These are phyloP conservation scores for Yamadazyma paraphyllophila DNA, from an alignment of 805 yeast species.

Conservation along the genomic window DNA sequence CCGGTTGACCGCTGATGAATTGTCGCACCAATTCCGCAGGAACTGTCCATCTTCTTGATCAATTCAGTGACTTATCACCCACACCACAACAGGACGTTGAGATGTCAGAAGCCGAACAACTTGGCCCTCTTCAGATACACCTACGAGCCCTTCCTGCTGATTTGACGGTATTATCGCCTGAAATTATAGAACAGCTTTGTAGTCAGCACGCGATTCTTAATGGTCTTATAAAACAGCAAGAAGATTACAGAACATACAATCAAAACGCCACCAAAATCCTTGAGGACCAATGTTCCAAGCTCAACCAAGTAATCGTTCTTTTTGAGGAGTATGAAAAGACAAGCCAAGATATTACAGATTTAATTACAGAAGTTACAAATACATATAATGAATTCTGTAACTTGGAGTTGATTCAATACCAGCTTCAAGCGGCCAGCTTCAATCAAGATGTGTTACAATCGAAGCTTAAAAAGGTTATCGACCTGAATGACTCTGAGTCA, in stretches of 20 bases:
- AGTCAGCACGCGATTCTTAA: slow-evolving; percentile 26
- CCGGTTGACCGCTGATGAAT: no score
- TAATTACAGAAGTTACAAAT: slow-evolving; percentile 21
- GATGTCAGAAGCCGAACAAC: no score
- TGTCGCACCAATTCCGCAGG: no score
- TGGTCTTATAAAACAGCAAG: slow-evolving; percentile 30
- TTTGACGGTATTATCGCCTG: slow-evolving; percentile 28
- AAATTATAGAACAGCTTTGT: slow-evolving; percentile 24
- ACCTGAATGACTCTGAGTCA: slow-evolving; percentile 22
- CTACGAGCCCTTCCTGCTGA: slow-evolving; percentile 5
- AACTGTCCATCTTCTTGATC: no score
- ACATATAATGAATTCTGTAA: slow-evolving; percentile 32
- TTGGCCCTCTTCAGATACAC: not conserved
- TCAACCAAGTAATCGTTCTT: slow-evolving; percentile 22
- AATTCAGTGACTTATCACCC: no score
- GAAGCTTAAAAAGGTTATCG: slow-evolving; percentile 26
- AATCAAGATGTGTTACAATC: slow-evolving; percentile 30
- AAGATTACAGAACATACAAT: slow-evolving; percentile 18
- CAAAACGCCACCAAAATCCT: slow-evolving; percentile 13
- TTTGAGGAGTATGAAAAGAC: slow-evolving; percentile 21
- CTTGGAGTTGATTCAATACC: slow-evolving; percentile 39
- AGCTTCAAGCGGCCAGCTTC: slow-evolving; percentile 35
- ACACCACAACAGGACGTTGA: no score
- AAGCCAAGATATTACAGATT: slow-evolving; percentile 21
- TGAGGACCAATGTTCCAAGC: slow-evolving; percentile 15